phyloP scores from a whole-genome alignment of 2,329 filamentous ascomycete species.

The Fulvia fulva region DNA sequence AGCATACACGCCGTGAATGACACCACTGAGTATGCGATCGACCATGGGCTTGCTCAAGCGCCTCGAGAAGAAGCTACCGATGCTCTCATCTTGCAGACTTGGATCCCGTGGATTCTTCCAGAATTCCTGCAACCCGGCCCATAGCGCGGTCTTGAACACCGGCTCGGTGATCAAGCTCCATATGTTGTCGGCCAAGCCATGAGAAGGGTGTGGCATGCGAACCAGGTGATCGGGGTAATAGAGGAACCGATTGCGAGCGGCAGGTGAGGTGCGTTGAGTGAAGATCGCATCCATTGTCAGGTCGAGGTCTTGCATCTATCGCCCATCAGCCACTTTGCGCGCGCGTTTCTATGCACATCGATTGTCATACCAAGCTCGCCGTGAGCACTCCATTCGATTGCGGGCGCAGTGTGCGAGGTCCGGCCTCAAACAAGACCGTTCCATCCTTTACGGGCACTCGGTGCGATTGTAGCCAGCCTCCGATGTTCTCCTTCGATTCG shows the following conservation, averaged over 20 bases:
- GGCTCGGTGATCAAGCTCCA: conserved; percentile 46
- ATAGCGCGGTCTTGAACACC: conserved; percentile 49
- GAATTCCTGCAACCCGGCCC: conserved; percentile 35
- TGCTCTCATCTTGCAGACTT: conserved; percentile 60
- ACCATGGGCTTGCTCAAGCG: conserved; percentile 54
- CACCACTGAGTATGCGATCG: conserved; percentile 70
- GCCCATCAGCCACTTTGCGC: conserved; percentile 18
- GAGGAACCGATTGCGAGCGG: conserved; percentile 66
- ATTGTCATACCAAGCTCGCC: conserved; percentile 62
- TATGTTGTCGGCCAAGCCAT: conserved; percentile 31
- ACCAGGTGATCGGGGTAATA: conserved; percentile 86
- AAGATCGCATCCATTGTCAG: conserved; percentile 55
- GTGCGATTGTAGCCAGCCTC: conserved; percentile 79
- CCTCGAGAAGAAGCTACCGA: conserved; percentile 62
- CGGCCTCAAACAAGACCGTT: conserved; percentile 73
- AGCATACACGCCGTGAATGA: conserved; percentile 85
- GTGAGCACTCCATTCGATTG: conserved; percentile 60
- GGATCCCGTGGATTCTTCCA: conserved; percentile 29
- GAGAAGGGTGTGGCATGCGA: conserved; percentile 49
- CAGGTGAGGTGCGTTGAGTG: conserved; percentile 49
- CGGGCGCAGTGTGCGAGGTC: conserved; percentile 70
- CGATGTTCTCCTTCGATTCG: conserved; percentile 65
- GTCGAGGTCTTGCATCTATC: conserved; percentile 56
- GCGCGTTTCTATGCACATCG: not conserved
- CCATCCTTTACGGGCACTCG: conserved; percentile 58